Evolutionary conservation across 2,329 filamentous ascomycete species (phyloP).

Genomic region (Scortechinia acanthostroma): DNA sequence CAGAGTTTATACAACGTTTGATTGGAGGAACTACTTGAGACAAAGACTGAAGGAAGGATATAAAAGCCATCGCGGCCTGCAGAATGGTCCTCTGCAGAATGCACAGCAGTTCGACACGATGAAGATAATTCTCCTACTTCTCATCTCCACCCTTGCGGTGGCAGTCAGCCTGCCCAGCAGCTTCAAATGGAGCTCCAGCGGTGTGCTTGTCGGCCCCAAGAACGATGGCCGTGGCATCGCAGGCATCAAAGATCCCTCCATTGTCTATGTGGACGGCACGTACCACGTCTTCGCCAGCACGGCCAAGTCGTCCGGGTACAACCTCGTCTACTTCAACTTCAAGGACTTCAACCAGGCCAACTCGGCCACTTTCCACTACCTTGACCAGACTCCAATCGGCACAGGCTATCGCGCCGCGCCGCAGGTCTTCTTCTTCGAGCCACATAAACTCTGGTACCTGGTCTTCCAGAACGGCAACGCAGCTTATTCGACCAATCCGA

Average conservation of each 20-base stretch:
- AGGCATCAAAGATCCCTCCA: slow-evolving; percentile 13
- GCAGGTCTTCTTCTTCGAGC: slow-evolving; percentile 28
- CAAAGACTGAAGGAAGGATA: no score
- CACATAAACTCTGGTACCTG: slow-evolving; percentile 30
- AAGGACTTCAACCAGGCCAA: slow-evolving; percentile 20
- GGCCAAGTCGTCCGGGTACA: slow-evolving; percentile 22
- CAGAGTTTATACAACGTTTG: no score
- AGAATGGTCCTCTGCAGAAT: no score
- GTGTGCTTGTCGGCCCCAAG: no score
- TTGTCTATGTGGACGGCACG: slow-evolving; percentile 12
- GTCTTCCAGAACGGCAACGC: slow-evolving; percentile 31
- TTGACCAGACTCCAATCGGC: slow-evolving; percentile 25
- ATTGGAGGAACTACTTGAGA: no score
- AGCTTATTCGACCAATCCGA: slow-evolving; percentile 28
- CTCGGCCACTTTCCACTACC: slow-evolving; percentile 21
- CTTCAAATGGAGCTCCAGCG: no score
- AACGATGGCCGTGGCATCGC: no score
- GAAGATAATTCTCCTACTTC: no score
- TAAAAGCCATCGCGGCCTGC: no score
- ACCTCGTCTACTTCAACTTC: slow-evolving; percentile 28
- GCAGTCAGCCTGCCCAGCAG: no score
- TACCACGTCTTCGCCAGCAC: slow-evolving; percentile 32
- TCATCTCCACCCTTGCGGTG: no score
- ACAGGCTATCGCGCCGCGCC: slow-evolving; percentile 28
- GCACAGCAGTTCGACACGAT: no score